phyloP scores from a whole-genome alignment of 2,329 filamentous ascomycete species.

The Erysiphe pisi region DNA sequence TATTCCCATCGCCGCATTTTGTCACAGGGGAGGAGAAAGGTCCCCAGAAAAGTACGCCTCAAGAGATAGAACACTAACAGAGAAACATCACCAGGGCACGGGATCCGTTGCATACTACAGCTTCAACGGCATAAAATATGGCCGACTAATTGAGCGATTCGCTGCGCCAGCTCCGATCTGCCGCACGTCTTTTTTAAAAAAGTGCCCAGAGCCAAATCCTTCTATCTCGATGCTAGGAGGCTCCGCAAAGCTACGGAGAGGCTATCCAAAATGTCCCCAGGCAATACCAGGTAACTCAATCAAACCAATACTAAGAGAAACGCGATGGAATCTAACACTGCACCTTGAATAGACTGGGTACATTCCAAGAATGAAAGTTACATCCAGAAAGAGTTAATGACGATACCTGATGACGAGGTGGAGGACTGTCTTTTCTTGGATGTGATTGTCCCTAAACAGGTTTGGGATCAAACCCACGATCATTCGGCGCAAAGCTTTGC shows the following conservation, averaged over 20 bases:
- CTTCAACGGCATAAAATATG: background rate
- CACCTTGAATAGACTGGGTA: background rate
- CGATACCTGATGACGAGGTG: conserved; percentile 27
- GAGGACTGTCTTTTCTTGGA: conserved; percentile 45
- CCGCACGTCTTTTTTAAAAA: background rate
- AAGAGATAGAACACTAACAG: too few relatives aligned
- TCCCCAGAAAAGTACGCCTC: too few relatives aligned
- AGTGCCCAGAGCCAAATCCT: background rate
- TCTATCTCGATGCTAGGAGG: background rate
- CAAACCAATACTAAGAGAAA: background rate
- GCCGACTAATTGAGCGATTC: background rate
- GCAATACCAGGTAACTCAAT: background rate
- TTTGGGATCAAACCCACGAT: conserved; percentile 33
- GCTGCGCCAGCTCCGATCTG: background rate
- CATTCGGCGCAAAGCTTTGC: conserved; percentile 21
- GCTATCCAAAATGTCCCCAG: background rate
- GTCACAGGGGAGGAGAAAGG: too few relatives aligned
- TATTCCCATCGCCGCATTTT: background rate
- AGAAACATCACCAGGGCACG: too few relatives aligned
- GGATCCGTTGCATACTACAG: background rate
- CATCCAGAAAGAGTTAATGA: background rate
- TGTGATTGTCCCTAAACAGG: conserved; percentile 39
- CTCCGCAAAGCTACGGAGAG: too few relatives aligned
- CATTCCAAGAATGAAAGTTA: background rate
- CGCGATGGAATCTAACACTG: background rate